Conservation (phyloP, 2,329 filamentous ascomycete genomes). For the Cercospora zeae-maydis region DNA sequence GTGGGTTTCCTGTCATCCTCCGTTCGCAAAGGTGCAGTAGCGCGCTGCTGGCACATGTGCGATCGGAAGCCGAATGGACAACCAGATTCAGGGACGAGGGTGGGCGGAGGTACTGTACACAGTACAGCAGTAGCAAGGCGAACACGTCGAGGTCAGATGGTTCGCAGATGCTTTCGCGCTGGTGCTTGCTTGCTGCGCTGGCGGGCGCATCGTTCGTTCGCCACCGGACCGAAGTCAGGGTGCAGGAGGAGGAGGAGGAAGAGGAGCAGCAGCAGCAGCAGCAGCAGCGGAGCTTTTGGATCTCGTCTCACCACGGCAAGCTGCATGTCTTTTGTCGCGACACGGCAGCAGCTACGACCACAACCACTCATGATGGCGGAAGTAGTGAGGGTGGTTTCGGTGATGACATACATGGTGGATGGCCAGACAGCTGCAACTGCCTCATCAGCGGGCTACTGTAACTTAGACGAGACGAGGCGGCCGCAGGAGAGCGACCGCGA, state of each 20-base stretch:
- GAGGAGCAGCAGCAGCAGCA: no score
- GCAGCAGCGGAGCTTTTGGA: neutral
- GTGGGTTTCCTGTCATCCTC: neutral
- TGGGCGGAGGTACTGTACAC: no score
- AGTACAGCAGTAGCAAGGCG: neutral
- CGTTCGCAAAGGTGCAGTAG: slow-evolving; percentile 3
- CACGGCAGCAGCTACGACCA: neutral
- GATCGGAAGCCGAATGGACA: neutral
- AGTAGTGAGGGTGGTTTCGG: neutral
- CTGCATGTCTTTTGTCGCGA: neutral
- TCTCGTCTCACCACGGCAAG: slow-evolving; percentile 1
- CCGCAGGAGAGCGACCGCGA: slow-evolving; percentile 6
- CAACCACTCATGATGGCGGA: neutral
- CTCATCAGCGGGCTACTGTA: neutral
- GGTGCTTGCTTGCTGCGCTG: neutral
- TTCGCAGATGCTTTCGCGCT: slow-evolving; percentile 8
- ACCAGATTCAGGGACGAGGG: slow-evolving; percentile 11
- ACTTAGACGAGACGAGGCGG: neutral
- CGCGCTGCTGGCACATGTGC: neutral
- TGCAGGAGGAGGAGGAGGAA: no score
- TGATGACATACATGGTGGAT: neutral
- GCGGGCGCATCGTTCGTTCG: neutral
- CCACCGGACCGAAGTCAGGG: neutral
- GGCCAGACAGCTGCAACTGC: slow-evolving; percentile 8
- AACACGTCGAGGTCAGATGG: slow-evolving; percentile 1